Base-by-base conservation (phyloP, 768 basidiomycete species). In the Sarcodon sp. region DNA sequence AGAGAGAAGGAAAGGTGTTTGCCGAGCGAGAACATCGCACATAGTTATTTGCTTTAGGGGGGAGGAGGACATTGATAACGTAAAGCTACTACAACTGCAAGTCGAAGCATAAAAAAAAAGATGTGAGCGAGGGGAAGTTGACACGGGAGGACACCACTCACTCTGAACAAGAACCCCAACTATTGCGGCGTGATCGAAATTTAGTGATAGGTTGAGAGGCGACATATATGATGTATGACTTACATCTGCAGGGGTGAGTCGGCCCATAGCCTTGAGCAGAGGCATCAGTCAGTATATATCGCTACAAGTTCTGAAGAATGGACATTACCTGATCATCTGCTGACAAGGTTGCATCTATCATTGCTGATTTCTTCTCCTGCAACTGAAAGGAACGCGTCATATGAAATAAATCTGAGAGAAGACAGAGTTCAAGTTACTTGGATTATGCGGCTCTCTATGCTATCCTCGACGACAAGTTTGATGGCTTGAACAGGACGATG, bases 351-450 rank as follows among this genome's bases (percentile, higher is more conserved):
- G 88, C 88, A 57, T 89, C 83, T 3, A 93, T 79, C 92, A 96
- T 94, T 0, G 90, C 91, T 35, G 83, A 77, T 63, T 99, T 99
- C 70, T 97, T 96, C 64, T 96, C 91, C 66, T 97, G 92, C n/a
- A 94, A 68, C 79, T 84, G 34, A 6, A 41, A 15, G 18, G 50
- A 13, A 53, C 15, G 7, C 18, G 10, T 35, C 10, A 43, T 39
- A 18, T 35, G 45, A 7, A 9, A 53, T 31, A n/a, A 49, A 33
- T 45, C 44, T 43, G 15, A 7, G 15, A 7, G 37, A 37, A 9
- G 15, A 38, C 37, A 10, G 33, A 2, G 34, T 32, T 6, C 4
- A 39, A 31, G 43, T 45, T 44, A 83, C 79, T 65, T 94, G 89
- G 13, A 99, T 75, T 49, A 99, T 98, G 52, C 91, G 82, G 56